Evolutionary conservation across 495 filamentous ascomycete species (phyloP).

Genomic region (Pseudomonodictys pantanalensis): DNA sequence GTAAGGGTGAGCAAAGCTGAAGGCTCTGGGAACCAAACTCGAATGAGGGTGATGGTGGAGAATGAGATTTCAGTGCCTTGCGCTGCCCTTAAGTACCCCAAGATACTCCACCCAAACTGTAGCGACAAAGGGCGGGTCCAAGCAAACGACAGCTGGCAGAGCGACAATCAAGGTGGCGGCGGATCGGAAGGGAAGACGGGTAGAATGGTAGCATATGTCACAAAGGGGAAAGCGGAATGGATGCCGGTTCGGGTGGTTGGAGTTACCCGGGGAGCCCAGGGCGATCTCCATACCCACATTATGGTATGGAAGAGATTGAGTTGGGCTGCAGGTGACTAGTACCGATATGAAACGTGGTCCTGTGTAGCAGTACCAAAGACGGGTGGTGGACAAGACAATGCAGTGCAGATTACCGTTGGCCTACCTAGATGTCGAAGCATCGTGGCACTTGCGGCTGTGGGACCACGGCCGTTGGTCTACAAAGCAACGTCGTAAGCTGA

Average conservation of each 20-base stretch:
- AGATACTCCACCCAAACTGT: background rate
- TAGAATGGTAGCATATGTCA: constrained; percentile 8
- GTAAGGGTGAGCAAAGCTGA: no score
- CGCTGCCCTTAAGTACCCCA: constrained; percentile 20
- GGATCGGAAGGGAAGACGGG: constrained; percentile 30
- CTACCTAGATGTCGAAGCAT: background rate
- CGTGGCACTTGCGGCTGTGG: background rate
- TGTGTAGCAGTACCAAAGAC: constrained; percentile 1
- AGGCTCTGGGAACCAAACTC: background rate
- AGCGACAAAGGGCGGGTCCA: constrained; percentile 9
- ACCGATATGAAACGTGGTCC: constrained; percentile 18
- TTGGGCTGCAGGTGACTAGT: background rate
- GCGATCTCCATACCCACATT: background rate
- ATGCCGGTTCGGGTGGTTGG: constrained; percentile 1
- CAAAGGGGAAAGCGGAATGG: constrained; percentile 15
- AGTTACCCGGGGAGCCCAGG: background rate
- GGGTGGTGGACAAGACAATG: constrained; percentile 5
- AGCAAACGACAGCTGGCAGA: constrained; percentile 12
- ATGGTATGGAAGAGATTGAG: constrained; percentile 3
- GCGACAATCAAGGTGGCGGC: constrained; percentile 26
- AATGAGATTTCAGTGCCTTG: background rate
- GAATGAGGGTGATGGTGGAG: background rate
- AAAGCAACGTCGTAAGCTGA: background rate
- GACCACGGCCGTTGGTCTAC: background rate
- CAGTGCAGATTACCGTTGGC: constrained; percentile 8